Evolutionary conservation across 495 filamentous ascomycete species (phyloP).

Genomic region (Neurospora tetraspora): DNA sequence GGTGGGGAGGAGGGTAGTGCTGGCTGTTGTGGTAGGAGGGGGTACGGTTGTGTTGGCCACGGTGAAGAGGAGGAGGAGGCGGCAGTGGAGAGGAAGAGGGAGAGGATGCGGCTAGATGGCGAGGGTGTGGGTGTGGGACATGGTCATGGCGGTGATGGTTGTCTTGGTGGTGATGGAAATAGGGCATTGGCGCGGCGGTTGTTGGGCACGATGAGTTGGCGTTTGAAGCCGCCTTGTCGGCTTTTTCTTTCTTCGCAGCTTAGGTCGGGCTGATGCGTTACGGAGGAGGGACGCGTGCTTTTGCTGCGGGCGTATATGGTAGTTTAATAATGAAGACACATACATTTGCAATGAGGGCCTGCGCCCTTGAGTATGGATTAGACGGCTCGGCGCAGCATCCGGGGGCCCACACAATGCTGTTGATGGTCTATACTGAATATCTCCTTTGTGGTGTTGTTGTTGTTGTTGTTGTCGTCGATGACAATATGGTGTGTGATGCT

Average conservation of each 20-base stretch:
- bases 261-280: not conserved
- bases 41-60: not conserved
- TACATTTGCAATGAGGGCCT: conserved; percentile 1
- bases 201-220: not conserved
- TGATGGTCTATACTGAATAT: not conserved
- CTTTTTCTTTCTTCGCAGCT: not conserved
- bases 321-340: not conserved
- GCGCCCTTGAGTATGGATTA: not conserved
- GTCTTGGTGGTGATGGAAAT: not conserved
- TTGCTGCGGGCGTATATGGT: not conserved
- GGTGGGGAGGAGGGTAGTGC: not conserved
- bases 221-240: not conserved
- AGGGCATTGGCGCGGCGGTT: not conserved
- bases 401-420: not conserved
- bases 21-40: not conserved
- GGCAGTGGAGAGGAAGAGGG: not conserved
- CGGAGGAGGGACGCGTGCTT: not conserved
- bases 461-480: not conserved
- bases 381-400: not conserved
- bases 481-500: not conserved
- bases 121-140: not conserved
- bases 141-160: not conserved
- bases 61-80: not conserved
- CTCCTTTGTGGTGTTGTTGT: not conserved
- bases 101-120: not conserved